Evolutionary conservation across 169 alveolate species (phyloP), one percentile per base, ranked within the genome.

Genomic region (Plasmodium gonderi): DNA sequence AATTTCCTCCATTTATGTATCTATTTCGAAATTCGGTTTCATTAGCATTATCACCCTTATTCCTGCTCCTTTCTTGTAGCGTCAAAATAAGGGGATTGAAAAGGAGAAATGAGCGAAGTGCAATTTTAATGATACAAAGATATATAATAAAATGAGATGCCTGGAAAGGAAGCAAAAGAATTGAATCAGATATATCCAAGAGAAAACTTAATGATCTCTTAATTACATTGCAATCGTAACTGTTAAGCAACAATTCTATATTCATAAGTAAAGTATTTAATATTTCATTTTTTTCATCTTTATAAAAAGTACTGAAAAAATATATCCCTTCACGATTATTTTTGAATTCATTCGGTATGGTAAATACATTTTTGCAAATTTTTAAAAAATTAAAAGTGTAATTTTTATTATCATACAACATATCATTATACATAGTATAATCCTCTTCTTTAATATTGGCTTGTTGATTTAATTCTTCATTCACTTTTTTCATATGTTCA

Each of bases 341-440:
- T 33, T 87, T 74, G 12, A 38, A 75, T 17, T 87, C 93, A 45
- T 60, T 74, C 14, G 93, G 93, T 33, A 74, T 29, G 0, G 79
- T 64, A 75, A 75, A 87, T 14, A 49, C 26, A 51, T 87, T 87
- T 51, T 60, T 74, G 67, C 93, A 87, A 29, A 60, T 87, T 87
- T 87, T 87, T n/a, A 87, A 54, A 54, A 31, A 87, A 11, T 76
- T 87, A 12, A 75, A 20, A 12, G 45, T 87, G 31, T 87, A 74
- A 0, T 74, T 38, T 49, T 87, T 87, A 38, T 14, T 87, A 12
- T 29, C 65, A 29, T 75, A 87, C 12, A 87, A 12, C 45, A 74
- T 40, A 65, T 87, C 87, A 26, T 40, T 17, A 87, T 87, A 87
- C 79, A 87, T 75, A 0, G 23, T 17, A 26, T 87, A 87, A 1